These are phyloP conservation scores for Moesziomyces globuligerus DNA, from an alignment of 1,284 basidiomycete species.

Conservation along the genomic window DNA sequence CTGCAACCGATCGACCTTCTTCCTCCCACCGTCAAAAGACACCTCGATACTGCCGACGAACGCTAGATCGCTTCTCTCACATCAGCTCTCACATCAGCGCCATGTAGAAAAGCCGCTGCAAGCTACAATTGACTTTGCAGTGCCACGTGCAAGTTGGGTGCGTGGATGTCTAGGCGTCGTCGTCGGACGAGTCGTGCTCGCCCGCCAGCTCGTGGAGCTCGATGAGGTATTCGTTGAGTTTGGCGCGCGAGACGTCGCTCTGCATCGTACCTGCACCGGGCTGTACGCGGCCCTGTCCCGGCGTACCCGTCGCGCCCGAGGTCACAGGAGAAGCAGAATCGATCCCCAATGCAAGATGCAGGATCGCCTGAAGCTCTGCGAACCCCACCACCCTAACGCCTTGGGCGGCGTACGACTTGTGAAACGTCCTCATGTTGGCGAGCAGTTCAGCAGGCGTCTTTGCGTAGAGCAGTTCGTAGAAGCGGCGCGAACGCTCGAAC, in stretches of 20 bases:
- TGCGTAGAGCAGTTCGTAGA: constrained; percentile 73
- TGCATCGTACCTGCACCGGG: constrained; percentile 33
- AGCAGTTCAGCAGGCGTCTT: constrained; percentile 20
- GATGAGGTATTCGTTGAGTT: constrained; percentile 61
- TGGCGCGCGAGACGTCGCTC: constrained; percentile 45
- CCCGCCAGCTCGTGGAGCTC: constrained; percentile 57
- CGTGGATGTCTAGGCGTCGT: constrained; percentile 10
- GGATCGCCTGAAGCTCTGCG: constrained; percentile 33
- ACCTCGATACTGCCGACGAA: too few relatives aligned
- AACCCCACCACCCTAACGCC: constrained; percentile 8
- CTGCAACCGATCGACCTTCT: too few relatives aligned
- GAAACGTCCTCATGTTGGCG: constrained; percentile 14
- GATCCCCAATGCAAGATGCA: constrained; percentile 59
- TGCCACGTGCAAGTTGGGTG: neutral
- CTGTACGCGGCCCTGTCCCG: constrained; percentile 15
- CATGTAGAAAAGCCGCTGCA: too few relatives aligned
- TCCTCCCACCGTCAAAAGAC: too few relatives aligned
- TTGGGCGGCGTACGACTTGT: neutral
- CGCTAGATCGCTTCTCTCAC: too few relatives aligned
- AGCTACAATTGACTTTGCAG: too few relatives aligned
- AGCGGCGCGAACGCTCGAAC: constrained; percentile 80
- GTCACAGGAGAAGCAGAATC: too few relatives aligned
- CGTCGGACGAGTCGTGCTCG: constrained; percentile 16
- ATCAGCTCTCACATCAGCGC: too few relatives aligned
- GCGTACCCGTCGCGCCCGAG: too few relatives aligned